Evolutionary conservation across 768 basidiomycete species (phyloP).

Genomic region (Scleroderma citrinum): DNA sequence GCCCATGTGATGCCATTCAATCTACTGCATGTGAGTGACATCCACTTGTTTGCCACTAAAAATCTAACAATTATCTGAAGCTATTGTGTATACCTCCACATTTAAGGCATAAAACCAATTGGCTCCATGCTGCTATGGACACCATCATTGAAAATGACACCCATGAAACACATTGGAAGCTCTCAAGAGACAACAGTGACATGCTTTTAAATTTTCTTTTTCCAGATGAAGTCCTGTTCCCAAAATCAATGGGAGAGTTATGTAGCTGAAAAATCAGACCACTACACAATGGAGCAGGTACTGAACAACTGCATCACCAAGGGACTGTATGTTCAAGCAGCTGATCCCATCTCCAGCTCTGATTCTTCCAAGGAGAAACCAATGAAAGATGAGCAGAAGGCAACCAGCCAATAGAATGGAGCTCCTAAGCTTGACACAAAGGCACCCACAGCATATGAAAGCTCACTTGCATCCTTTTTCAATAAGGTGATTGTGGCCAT

Average conservation of each 20-base stretch:
- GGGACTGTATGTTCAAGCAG: background rate
- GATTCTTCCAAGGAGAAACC: no score
- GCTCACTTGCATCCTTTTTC: background rate
- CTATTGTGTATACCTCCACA: background rate
- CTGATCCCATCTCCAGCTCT: no score
- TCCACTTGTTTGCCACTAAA: background rate
- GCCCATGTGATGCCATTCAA: background rate
- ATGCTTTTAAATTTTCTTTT: constrained; percentile 1
- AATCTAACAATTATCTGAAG: background rate
- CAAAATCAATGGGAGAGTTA: background rate
- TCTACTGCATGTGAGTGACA: background rate
- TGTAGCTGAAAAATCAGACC: background rate
- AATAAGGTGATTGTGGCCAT: background rate
- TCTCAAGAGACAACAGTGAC: background rate
- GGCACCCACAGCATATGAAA: background rate
- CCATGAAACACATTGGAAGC: background rate
- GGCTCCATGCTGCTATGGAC: background rate
- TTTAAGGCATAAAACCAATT: constrained; percentile 1
- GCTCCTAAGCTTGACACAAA: background rate
- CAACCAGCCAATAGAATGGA: background rate
- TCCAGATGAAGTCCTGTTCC: background rate
- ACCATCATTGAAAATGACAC: constrained; percentile 1
- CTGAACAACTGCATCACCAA: background rate
- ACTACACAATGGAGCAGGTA: background rate
- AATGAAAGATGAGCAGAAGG: no score